phyloP scores from a whole-genome alignment of 768 basidiomycete species.

The Cantharellus anzutake region DNA sequence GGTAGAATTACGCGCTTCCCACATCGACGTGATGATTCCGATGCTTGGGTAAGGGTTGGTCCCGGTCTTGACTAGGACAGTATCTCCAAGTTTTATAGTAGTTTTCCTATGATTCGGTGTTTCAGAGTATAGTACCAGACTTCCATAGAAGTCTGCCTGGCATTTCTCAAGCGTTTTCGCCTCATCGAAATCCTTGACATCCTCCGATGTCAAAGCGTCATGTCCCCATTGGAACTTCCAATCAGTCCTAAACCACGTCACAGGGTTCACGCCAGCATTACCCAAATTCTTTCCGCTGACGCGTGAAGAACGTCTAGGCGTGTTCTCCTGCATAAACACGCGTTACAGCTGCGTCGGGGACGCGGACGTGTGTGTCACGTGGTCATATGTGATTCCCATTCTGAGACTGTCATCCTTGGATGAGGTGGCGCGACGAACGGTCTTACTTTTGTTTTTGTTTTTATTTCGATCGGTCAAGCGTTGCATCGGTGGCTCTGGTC shows the following conservation, averaged over 20 bases:
- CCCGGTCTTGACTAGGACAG: constrained; percentile 36
- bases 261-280: not conserved
- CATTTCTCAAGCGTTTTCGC: not conserved
- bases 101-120: not conserved
- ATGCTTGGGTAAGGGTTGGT: constrained; percentile 32
- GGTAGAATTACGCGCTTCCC: constrained; percentile 28
- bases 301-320: not conserved
- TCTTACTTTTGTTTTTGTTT: too few relatives aligned
- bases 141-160: not conserved
- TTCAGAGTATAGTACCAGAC: not conserved
- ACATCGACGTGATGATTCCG: constrained; percentile 52
- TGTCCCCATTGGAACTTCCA: not conserved
- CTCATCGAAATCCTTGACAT: not conserved
- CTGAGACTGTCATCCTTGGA: too few relatives aligned
- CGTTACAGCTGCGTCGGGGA: too few relatives aligned
- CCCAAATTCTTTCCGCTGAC: not conserved
- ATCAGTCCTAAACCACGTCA: not conserved
- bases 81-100: constrained; percentile 32
- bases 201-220: not conserved
- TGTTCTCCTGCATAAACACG: not conserved
- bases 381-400: too few relatives aligned
- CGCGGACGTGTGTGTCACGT: too few relatives aligned
- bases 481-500: too few relatives aligned
- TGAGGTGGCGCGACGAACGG: too few relatives aligned
- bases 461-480: too few relatives aligned